Evolutionary conservation across 2,329 filamentous ascomycete genomes (phyloP), one percentile per base, ranked within the genome.

Genomic region (Endoconidiophora laricicola): DNA sequence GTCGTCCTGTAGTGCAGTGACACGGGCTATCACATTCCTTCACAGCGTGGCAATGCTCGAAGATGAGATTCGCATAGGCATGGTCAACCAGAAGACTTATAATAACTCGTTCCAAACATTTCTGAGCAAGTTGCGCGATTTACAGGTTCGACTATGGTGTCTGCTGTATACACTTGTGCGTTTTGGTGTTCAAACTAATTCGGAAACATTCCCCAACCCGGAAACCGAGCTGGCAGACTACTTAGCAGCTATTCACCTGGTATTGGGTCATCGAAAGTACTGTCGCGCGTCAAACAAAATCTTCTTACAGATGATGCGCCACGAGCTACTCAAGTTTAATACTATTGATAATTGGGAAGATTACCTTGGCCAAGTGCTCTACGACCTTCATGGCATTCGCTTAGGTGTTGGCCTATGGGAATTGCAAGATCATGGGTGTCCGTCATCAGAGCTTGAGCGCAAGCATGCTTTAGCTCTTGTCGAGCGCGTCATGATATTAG

Each of bases 71-170:
- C 78, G 83, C 16, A 76, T 93, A 41, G 86, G 86, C 1, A 78
- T 87, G 58, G 71, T 73, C 3, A 68, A 74, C 4, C 68, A 79
- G 2, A 78, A 81, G 2, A 62, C 76, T 59, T 66, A 65, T 68
- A 64, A 77, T 67, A 60, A 77, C 58, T 70, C 69, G 1, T 76
- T 76, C 52, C 68, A 71, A 50, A 62, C 67, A 1, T 56, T 66
- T 5, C 73, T 79, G 51, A 78, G 75, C 50, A 86, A 81, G 59
- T 68, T 96, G 41, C 79, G 86, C 39, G 87, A 96, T 57, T 83
- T 94, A 71, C 82, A 94, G 58, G 76, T 94, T 2, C 79, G 86
- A 33, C 77, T 81, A 9, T 96, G 91, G 90, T 86, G 84, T 37
- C 66, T 96, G 38, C 80, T 90, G 55, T 98, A 95, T 60, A 75